These are phyloP conservation scores for Colletotrichum noveboracense DNA, from an alignment of 2,329 filamentous ascomycete genomes.

Conservation along the genomic window DNA sequence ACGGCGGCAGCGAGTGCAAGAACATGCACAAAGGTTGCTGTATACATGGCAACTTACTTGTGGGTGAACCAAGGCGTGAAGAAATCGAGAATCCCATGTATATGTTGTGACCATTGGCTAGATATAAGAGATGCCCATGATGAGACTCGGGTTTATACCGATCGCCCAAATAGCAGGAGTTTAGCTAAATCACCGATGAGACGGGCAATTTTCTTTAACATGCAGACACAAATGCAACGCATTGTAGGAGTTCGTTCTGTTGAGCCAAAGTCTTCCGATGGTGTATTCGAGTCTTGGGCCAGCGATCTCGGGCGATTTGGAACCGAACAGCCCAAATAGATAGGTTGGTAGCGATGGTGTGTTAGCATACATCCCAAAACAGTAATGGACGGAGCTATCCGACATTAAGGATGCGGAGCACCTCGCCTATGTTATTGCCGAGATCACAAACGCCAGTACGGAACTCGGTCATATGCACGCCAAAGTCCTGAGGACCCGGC, in stretches of 20 bases:
- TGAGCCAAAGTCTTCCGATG: accelerated
- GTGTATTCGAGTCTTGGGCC: background rate
- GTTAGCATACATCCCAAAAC: accelerated
- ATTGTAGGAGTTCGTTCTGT: background rate
- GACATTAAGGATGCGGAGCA: background rate
- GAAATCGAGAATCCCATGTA: background rate
- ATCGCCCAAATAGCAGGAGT: accelerated
- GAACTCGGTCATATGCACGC: background rate
- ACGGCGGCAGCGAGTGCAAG: background rate
- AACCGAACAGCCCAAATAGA: background rate
- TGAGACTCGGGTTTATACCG: background rate
- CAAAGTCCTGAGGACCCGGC: background rate
- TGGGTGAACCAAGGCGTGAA: background rate
- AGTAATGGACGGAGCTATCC: background rate
- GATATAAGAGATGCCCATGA: background rate
- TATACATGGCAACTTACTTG: background rate
- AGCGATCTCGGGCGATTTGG: background rate
- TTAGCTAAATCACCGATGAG: background rate
- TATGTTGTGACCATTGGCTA: background rate
- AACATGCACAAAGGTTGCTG: background rate
- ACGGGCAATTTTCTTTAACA: background rate
- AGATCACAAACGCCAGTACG: background rate
- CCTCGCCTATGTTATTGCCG: background rate
- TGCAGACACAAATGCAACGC: accelerated
- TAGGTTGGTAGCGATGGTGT: background rate